Evolutionary conservation across 306 rosid species (phyloP).

Genomic region (Elaeagnus macrophylla): DNA sequence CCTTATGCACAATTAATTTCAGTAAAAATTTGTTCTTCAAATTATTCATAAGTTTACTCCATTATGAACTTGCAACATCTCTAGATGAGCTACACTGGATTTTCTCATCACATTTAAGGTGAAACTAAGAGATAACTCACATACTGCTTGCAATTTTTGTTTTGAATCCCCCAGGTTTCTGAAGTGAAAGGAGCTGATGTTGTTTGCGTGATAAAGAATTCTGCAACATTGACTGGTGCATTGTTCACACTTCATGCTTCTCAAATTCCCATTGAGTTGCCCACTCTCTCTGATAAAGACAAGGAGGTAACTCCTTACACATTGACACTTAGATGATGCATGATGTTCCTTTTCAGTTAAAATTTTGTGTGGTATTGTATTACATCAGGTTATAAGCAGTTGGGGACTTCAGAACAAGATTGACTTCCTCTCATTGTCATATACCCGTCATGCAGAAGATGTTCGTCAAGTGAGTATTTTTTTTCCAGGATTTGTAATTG

Average conservation of each 20-base stretch:
- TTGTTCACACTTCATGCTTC: slow-evolving; percentile 21
- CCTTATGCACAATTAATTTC: no score
- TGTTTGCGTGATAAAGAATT: slow-evolving; percentile 19
- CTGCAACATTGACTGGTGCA: slow-evolving; percentile 13
- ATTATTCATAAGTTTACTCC: no score
- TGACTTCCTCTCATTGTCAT: slow-evolving; percentile 54
- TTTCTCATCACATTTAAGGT: background rate
- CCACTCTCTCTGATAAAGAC: slow-evolving; percentile 22
- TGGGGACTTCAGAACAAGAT: slow-evolving; percentile 61
- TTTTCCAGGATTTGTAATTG: background rate
- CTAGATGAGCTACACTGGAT: background rate
- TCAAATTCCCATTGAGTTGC: slow-evolving; percentile 19
- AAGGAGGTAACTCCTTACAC: slow-evolving; percentile 14
- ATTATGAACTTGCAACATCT: no score
- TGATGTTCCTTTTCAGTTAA: background rate
- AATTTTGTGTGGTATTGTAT: background rate
- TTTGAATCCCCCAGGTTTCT: slow-evolving; percentile 12
- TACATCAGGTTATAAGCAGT: slow-evolving; percentile 44
- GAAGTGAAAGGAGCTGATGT: slow-evolving; percentile 20
- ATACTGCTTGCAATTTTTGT: background rate
- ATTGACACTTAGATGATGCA: background rate
- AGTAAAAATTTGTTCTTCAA: no score
- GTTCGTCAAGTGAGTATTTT: slow-evolving; percentile 12
- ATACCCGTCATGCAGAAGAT: slow-evolving; percentile 54
- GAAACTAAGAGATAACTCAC: slow-evolving; percentile 1